These are phyloP conservation scores for Peribolospora kevripleyi DNA, from an alignment of 768 basidiomycete species.

Conservation along the genomic window DNA sequence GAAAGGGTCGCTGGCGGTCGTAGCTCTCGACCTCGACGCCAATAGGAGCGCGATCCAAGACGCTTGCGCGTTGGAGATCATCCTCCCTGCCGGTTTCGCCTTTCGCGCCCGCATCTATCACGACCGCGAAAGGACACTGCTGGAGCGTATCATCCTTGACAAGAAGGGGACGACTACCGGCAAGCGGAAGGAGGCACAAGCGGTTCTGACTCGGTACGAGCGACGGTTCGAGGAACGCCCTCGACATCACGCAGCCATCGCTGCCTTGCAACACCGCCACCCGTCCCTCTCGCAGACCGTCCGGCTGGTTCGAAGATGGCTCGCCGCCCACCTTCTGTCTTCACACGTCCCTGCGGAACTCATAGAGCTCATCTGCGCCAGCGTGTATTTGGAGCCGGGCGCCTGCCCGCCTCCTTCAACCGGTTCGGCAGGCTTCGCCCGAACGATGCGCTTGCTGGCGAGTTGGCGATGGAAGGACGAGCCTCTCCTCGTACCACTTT, in stretches of 20 bases:
- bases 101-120: constrained; percentile 67
- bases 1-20: constrained; percentile 23
- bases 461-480: constrained; percentile 48
- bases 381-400: constrained; percentile 41
- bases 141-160: constrained; percentile 32
- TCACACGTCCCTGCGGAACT: constrained; percentile 50
- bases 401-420: constrained; percentile 23
- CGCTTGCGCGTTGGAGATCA: constrained; percentile 44
- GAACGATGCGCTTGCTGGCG: constrained; percentile 39
- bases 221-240: constrained; percentile 58
- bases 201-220: constrained; percentile 35
- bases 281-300: constrained; percentile 61
- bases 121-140: constrained; percentile 53
- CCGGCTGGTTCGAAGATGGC: constrained; percentile 75
- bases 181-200: constrained; percentile 22
- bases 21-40: constrained; percentile 30
- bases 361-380: constrained; percentile 62
- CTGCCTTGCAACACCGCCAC: constrained; percentile 52
- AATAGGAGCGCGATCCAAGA: constrained; percentile 35
- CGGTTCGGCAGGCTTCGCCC: constrained; percentile 37
- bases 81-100: constrained; percentile 62
- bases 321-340: constrained; percentile 58
- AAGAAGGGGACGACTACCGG: constrained; percentile 13
- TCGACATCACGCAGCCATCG: constrained; percentile 59
- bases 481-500: constrained; percentile 46